These are phyloP conservation scores for Spiromastix sp. DNA, from an alignment of 2,329 filamentous ascomycete genomes.

Conservation along the genomic window DNA sequence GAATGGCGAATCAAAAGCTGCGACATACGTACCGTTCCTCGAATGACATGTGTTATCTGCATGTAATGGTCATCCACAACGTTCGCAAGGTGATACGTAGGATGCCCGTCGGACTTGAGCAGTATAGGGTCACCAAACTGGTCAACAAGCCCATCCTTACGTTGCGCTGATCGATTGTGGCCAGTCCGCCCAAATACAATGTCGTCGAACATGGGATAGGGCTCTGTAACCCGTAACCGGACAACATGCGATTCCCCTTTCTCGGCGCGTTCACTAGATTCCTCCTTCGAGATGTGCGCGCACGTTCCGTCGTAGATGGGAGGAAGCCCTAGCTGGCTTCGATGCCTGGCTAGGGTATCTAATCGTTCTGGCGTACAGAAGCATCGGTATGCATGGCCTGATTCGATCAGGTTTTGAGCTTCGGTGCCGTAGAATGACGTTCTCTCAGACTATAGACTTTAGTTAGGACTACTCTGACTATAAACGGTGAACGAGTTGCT, in stretches of 20 bases:
- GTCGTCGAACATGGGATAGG: slow-evolving; percentile 59
- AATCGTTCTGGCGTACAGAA: slow-evolving; percentile 74
- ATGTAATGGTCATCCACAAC: slow-evolving; percentile 94
- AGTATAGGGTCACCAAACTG: slow-evolving; percentile 73
- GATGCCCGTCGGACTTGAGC: slow-evolving; percentile 81
- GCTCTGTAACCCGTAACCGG: slow-evolving; percentile 57
- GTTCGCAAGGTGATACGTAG: slow-evolving; percentile 95
- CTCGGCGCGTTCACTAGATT: slow-evolving; percentile 61
- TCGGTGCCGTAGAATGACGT: slow-evolving; percentile 62
- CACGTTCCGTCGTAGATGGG: slow-evolving; percentile 66
- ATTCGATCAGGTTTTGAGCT: slow-evolving; percentile 56
- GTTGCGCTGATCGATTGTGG: slow-evolving; percentile 33
- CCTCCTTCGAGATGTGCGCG: slow-evolving; percentile 50
- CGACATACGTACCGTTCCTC: slow-evolving; percentile 54
- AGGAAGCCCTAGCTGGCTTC: slow-evolving; percentile 47
- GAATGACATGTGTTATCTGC: slow-evolving; percentile 90
- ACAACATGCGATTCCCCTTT: slow-evolving; percentile 65
- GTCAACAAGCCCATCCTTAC: slow-evolving; percentile 33
- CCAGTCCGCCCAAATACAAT: slow-evolving; percentile 61
- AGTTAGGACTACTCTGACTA: slow-evolving; percentile 6
- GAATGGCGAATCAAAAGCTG: background rate
- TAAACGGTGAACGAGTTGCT: slow-evolving; percentile 3
- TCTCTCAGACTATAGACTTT: slow-evolving; percentile 58
- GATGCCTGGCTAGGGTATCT: slow-evolving; percentile 53
- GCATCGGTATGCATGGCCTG: slow-evolving; percentile 77